These are phyloP conservation scores for Polyplosphaeria fusca DNA, from an alignment of 495 filamentous ascomycete species.

Conservation along the genomic window DNA sequence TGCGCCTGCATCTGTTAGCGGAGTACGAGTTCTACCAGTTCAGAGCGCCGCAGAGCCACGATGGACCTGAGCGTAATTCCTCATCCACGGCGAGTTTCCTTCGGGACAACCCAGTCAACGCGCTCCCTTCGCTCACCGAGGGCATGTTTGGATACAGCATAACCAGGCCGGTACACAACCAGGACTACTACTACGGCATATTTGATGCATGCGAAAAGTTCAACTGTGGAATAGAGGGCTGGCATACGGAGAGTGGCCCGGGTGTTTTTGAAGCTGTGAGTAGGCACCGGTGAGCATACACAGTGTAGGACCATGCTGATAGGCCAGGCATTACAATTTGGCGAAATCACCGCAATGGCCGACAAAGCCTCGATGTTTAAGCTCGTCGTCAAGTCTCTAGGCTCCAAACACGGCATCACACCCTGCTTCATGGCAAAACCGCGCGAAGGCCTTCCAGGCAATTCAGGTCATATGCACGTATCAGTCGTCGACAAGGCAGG, in stretches of 20 bases:
- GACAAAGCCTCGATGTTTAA: constrained; percentile 92
- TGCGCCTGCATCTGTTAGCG: constrained; percentile 51
- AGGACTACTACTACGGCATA: constrained; percentile 90
- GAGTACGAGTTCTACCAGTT: constrained; percentile 99
- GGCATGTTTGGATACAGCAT: constrained; percentile 98
- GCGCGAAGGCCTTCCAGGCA: constrained; percentile 80
- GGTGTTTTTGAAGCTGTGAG: constrained; percentile 95
- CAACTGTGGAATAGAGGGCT: constrained; percentile 82
- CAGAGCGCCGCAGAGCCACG: constrained; percentile 55
- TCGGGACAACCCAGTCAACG: constrained; percentile 64
- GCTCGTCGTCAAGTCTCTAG: constrained; percentile 80
- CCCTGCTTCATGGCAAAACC: constrained; percentile 99
- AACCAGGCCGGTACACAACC: constrained; percentile 86
- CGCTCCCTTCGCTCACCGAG: constrained; percentile 77
- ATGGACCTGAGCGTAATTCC: constrained; percentile 53
- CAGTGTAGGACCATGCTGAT: no score
- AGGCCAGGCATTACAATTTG: constrained; percentile 87
- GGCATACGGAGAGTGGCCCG: constrained; percentile 96
- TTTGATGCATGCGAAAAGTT: constrained; percentile 82
- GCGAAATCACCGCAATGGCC: constrained; percentile 80
- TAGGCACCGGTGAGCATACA: no score
- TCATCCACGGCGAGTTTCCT: constrained; percentile 74
- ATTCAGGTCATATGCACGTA: constrained; percentile 93
- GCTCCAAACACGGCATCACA: constrained; percentile 81
- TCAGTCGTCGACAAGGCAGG: constrained; percentile 66